Evolutionary conservation across 108 stramenopile species (phyloP).

Genomic region (Hondaea fermentalgiana): DNA sequence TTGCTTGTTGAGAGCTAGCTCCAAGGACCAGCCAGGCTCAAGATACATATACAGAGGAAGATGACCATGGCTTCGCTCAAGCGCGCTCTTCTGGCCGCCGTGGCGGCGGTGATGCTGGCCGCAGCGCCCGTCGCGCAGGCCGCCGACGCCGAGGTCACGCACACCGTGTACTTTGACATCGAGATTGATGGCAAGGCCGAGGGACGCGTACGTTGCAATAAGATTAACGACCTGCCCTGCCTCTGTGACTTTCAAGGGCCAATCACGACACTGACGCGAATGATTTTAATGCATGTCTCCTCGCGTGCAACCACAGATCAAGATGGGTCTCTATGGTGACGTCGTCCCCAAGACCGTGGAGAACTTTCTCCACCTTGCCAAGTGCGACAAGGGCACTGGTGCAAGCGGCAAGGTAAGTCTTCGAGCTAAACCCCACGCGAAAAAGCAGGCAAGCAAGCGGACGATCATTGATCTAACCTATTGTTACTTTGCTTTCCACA

Average conservation of each 20-base stretch:
- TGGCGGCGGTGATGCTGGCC: not conserved
- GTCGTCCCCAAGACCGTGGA: slow-evolving; percentile 80
- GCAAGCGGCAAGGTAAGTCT: slow-evolving; percentile 52
- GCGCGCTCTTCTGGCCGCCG: not conserved
- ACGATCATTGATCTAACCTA: not conserved
- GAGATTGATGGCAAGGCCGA: slow-evolving; percentile 58
- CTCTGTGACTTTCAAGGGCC: too few species aligned
- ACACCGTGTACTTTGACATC: slow-evolving; percentile 82
- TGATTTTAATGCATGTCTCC: too few species aligned
- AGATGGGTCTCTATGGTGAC: slow-evolving; percentile 82
- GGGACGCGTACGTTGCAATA: slow-evolving; percentile 44
- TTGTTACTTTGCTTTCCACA: not conserved
- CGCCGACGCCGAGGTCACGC: slow-evolving; percentile 48
- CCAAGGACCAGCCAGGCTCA: too few species aligned
- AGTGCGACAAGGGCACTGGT: slow-evolving; percentile 44
- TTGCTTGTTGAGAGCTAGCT: too few species aligned
- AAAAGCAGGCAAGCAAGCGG: too few species aligned
- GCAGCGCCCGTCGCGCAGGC: not conserved
- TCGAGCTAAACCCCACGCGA: slow-evolving; percentile 61
- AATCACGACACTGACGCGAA: too few species aligned
- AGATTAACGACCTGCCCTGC: not conserved
- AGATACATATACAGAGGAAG: not conserved
- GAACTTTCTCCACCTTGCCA: slow-evolving; percentile 85
- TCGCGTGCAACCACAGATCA: slow-evolving; percentile 37
- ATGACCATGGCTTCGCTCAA: not conserved